Conservation (phyloP, 805 yeast species). For the Pichia nakasei region DNA sequence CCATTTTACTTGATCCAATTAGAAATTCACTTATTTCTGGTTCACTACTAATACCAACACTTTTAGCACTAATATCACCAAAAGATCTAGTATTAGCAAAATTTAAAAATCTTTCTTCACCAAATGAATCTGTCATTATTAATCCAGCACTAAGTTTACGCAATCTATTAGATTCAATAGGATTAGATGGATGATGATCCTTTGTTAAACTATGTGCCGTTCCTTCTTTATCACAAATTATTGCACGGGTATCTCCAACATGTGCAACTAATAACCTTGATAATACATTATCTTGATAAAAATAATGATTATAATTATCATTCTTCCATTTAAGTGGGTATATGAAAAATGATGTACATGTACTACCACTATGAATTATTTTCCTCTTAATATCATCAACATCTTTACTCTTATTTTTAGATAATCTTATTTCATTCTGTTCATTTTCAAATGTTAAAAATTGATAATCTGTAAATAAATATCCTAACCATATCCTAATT, state of each 20-base stretch:
- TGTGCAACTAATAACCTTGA: conserved; percentile 74
- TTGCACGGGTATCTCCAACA: conserved; percentile 85
- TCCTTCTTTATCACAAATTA: conserved; percentile 77
- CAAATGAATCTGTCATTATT: conserved; percentile 82
- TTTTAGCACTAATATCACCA: conserved; percentile 79
- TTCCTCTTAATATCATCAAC: neutral
- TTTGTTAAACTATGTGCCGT: conserved; percentile 69
- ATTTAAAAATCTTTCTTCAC: conserved; percentile 71
- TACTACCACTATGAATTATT: conserved; percentile 27
- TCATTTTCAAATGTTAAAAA: conserved; percentile 33
- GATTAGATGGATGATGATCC: conserved; percentile 82
- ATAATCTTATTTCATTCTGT: conserved; percentile 7
- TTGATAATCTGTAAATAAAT: conserved; percentile 55
- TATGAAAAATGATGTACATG: conserved; percentile 28
- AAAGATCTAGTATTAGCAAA: conserved; percentile 91
- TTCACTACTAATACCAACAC: conserved; percentile 82
- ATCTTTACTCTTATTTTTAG: neutral
- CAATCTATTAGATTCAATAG: conserved; percentile 66
- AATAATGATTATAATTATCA: conserved; percentile 29
- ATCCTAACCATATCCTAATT: conserved; percentile 54
- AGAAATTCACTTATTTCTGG: conserved; percentile 72
- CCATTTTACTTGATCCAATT: conserved; percentile 48
- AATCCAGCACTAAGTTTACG: conserved; percentile 53
- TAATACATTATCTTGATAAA: conserved; percentile 58
- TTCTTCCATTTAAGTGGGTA: conserved; percentile 25